Base-by-base conservation (phyloP, 345 rosid genomes). In the Euphorbia pulcherrima region DNA sequence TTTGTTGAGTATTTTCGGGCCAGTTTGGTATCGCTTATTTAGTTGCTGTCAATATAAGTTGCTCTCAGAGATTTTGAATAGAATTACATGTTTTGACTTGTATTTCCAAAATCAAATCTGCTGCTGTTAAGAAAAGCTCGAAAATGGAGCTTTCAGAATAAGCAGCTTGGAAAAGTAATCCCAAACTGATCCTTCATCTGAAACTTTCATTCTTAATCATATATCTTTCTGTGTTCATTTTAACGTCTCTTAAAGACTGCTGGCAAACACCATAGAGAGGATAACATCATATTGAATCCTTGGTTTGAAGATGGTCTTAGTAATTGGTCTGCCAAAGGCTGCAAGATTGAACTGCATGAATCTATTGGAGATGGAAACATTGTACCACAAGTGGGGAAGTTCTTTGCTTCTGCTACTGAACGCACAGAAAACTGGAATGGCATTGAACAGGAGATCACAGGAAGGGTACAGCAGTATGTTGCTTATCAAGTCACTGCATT, bases 301-400 rank as follows among this genome's bases (percentile, higher is more conserved):
- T 78, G 77, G 60, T 89, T 94, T 71, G 88, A 83, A n/a, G 89
- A 91, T 60, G 96, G 97, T 44, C 82, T 84, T 28, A 83, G 72
- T 64, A 88, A 89, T 73, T 91, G 95, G 98, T 84, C 99, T 9
- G 95, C 84, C 75, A 88, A 90, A 84, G 92, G 92, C 68, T 91
- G 97, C 80, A 83, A 77, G 79, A 79, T 89, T 75, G 81, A 68
- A 70, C 75, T 89, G 41, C 92, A 85, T 69, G 90, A 88, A 50
- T 87, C 95, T 28, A 76, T 86, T 80, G 92, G 72, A 17, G 88
- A 80, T 70, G 92, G 96, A 65, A 84, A 77, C 76, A 81, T 91
- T 63, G 63, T 84, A 50, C 97, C 92, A 0, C 79, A 72, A 75
- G 70, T 85, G 24, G 92, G 99, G 48, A 88, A 83, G 26, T 72